Percentiles rank a stretch among this genome's conserved stretches.
Evolutionary conservation across 2,329 filamentous ascomycete species (phyloP).

Genomic region (Arthrobotrys megalospora): DNA sequence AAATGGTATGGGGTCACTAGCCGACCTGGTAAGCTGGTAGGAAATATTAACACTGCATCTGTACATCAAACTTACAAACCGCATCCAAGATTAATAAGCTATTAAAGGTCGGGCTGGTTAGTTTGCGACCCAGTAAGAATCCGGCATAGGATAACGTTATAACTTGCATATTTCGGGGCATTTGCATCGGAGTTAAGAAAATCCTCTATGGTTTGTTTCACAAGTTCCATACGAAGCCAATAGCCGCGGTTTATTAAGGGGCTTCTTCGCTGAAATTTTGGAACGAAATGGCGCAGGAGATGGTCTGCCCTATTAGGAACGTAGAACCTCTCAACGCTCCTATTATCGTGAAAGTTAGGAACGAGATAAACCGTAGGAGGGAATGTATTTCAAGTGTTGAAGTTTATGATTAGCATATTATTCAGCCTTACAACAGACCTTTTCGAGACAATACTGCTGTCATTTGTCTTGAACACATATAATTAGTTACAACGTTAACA

Average conservation of each 20-base stretch:
- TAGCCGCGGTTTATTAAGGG: conserved; percentile 93
- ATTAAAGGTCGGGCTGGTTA: background rate
- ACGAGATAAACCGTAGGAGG: background rate
- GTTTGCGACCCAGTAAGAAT: background rate
- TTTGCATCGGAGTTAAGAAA: conserved; percentile 75
- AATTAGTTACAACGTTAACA: background rate
- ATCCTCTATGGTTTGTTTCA: conserved; percentile 80
- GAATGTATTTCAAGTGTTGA: background rate
- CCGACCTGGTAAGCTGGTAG: background rate
- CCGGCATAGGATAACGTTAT: background rate
- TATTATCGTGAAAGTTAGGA: conserved; percentile 1
- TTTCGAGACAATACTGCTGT: conserved; percentile 92
- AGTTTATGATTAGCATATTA: too few relatives aligned
- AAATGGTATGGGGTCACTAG: conserved; percentile 50
- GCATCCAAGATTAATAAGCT: conserved; percentile 85
- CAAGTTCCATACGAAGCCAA: conserved; percentile 85
- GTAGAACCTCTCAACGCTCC: conserved; percentile 89
- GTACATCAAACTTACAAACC: conserved; percentile 79
- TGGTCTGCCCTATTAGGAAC: conserved; percentile 78
- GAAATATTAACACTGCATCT: background rate
- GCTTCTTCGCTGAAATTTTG: conserved; percentile 84
- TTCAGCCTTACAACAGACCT: conserved; percentile 66
- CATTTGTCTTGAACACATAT: conserved; percentile 77
- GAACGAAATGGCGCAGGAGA: conserved; percentile 90
- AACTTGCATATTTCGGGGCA: conserved; percentile 68